Percentiles rank a stretch among this genome's conserved stretches.
These are phyloP conservation scores for Dalbergia cultrata DNA, from an alignment of 306 rosid genomes.

Conservation along the genomic window DNA sequence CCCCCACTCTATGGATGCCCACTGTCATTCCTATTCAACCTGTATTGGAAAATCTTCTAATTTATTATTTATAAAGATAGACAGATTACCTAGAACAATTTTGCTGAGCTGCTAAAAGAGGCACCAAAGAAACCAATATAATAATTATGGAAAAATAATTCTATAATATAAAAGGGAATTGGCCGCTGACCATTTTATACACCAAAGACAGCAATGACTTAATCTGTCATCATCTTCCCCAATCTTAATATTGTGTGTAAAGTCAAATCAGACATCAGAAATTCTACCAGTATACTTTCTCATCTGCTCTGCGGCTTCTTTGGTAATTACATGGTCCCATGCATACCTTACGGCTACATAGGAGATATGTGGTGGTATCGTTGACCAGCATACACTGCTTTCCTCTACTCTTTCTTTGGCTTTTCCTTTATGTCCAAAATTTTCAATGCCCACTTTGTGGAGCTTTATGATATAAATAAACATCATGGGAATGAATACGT, in stretches of 20 bases:
- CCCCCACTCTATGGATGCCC: too few relatives aligned
- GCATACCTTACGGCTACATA: slow-evolving; percentile 84
- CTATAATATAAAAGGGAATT: slow-evolving; percentile 37
- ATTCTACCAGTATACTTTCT: slow-evolving; percentile 60
- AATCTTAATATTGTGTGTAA: slow-evolving; percentile 66
- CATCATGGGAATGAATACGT: slow-evolving; percentile 69
- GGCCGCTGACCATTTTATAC: slow-evolving; percentile 56
- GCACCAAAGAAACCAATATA: slow-evolving; percentile 25
- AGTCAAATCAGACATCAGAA: slow-evolving; percentile 57
- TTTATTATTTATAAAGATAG: background rate
- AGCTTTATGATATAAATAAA: slow-evolving; percentile 59
- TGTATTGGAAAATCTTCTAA: too few relatives aligned
- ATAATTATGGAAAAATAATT: slow-evolving; percentile 33
- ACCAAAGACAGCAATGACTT: slow-evolving; percentile 50
- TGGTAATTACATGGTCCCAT: slow-evolving; percentile 79
- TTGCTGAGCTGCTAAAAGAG: slow-evolving; percentile 13
- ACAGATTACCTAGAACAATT: slow-evolving; percentile 15
- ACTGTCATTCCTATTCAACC: too few relatives aligned
- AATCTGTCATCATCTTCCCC: slow-evolving; percentile 48
- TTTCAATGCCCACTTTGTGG: slow-evolving; percentile 56
- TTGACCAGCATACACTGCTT: slow-evolving; percentile 37
- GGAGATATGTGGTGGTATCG: slow-evolving; percentile 58
- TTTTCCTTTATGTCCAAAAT: slow-evolving; percentile 52
- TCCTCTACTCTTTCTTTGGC: slow-evolving; percentile 50
- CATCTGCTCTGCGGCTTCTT: slow-evolving; percentile 57